Evolutionary conservation across 495 filamentous ascomycete species (phyloP), one percentile per base, ranked within the genome.

Genomic region (Aspergillus bridgeri): DNA sequence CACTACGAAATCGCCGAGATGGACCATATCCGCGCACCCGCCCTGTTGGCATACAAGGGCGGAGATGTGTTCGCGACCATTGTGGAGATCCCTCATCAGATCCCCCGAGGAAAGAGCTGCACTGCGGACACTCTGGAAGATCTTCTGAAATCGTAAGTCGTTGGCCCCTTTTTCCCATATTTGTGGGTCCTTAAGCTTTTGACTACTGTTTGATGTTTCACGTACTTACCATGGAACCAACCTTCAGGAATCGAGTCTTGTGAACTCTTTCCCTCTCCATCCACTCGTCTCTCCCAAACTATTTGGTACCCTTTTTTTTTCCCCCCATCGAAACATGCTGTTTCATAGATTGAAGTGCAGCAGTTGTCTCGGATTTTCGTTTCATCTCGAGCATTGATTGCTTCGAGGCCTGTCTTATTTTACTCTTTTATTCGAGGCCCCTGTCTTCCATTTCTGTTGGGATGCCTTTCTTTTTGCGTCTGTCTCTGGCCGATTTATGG

Each of bases 1-100:
- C 89, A 96, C 73, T 89, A 90, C 68, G 85, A 89, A 54, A 95
- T 96, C 58, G 93, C 96, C 25, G 95, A 98, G 70, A 97, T 98
- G 81, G 90, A 96, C 67, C 83, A 89, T 58, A 90, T 91, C 54
- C 85, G 89, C 55, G 89, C 94, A 0, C 94, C 94, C 1, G 93
- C 94, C 7, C 75, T 98, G 21, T 76, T 98, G 43, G 93, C 89
- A 1, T 98, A 98, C 75, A 85, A 86, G 42, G 87, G 82, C 61
- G 92, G 91, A 42, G 92, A 98, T 54, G 83, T 96, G 58, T 94
- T 98, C 63, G 88, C 89, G 48, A 96, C 93, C 56, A 73, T 98
- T 38, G 90, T 92, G 3, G 90, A 91, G 27, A 81, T 98, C 51
- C 81, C 94, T 46, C 85, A 89, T 58, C 90, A 93, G 76, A 89